A percentile compares a stretch with the other conserved stretches of the same genome.
Evolutionary conservation across 2,329 filamentous ascomycete species (phyloP).

Genomic region (Calycina marina): DNA sequence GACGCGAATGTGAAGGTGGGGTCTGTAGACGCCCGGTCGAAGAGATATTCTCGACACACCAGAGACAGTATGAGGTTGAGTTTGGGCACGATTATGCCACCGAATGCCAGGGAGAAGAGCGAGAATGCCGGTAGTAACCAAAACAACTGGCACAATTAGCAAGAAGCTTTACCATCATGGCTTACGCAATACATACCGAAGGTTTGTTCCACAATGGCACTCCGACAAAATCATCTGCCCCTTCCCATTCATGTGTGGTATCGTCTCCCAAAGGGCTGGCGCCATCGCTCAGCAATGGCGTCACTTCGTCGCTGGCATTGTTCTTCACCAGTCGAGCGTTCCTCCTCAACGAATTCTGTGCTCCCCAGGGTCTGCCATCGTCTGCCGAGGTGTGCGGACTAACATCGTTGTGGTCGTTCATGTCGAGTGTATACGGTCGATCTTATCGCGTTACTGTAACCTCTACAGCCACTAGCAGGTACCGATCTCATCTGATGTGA

Average conservation of each 20-base stretch:
- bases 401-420: neutral
- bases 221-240: constrained; percentile 40
- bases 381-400: constrained; percentile 1
- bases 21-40: constrained; percentile 44
- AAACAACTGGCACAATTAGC: constrained; percentile 43
- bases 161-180: neutral
- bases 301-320: constrained; percentile 5
- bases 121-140: constrained; percentile 75
- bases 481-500: no score
- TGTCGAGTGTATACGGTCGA: neutral
- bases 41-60: constrained; percentile 71
- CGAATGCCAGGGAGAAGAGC: constrained; percentile 73
- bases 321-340: constrained; percentile 8
- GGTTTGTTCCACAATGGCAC: constrained; percentile 49
- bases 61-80: constrained; percentile 75
- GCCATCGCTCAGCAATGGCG: constrained; percentile 16
- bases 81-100: constrained; percentile 72
- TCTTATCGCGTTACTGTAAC: no score
- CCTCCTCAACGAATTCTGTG: constrained; percentile 13
- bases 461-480: no score
- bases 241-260: constrained; percentile 28
- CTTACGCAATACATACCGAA: constrained; percentile 30
- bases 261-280: constrained; percentile 1
- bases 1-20: constrained; percentile 47
- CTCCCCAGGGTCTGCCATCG: constrained; percentile 10